Evolutionary conservation across 306 rosid species (phyloP).

Genomic region (Chamaecrista fasciculata): DNA sequence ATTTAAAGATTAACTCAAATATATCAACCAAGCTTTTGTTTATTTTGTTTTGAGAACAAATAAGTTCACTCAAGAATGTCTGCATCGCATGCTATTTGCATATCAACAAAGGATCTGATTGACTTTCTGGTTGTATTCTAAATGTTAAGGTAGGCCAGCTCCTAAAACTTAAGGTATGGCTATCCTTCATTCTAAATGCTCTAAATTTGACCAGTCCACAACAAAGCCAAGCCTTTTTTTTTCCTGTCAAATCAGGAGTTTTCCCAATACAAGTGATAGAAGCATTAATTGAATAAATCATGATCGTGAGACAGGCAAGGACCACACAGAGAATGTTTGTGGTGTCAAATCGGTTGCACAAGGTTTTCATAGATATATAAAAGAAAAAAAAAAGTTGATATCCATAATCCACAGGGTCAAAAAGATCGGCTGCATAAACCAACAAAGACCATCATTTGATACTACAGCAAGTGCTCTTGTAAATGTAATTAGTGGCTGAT

Average conservation of each 20-base stretch:
- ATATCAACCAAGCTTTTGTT: background rate
- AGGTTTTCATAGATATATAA: background rate
- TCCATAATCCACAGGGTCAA: background rate
- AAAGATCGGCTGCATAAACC: background rate
- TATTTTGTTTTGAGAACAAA: background rate
- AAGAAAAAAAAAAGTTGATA: background rate
- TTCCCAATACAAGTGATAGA: background rate
- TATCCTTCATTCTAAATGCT: background rate
- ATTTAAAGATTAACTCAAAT: background rate
- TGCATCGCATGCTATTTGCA: background rate
- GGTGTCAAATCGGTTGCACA: background rate
- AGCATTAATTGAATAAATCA: background rate
- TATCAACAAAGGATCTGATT: background rate
- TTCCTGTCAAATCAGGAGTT: background rate
- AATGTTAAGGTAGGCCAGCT: background rate
- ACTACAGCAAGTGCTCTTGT: background rate
- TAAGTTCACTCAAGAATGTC: background rate
- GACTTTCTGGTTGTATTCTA: background rate
- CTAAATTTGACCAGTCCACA: background rate
- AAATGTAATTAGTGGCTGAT: too few species aligned
- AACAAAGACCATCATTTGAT: background rate
- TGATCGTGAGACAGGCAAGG: background rate
- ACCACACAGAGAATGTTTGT: background rate
- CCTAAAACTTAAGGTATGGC: background rate
- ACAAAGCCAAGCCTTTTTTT: too few species aligned